These are phyloP conservation scores for Hericium erinaceus DNA, from an alignment of 768 basidiomycete species.

Conservation along the genomic window DNA sequence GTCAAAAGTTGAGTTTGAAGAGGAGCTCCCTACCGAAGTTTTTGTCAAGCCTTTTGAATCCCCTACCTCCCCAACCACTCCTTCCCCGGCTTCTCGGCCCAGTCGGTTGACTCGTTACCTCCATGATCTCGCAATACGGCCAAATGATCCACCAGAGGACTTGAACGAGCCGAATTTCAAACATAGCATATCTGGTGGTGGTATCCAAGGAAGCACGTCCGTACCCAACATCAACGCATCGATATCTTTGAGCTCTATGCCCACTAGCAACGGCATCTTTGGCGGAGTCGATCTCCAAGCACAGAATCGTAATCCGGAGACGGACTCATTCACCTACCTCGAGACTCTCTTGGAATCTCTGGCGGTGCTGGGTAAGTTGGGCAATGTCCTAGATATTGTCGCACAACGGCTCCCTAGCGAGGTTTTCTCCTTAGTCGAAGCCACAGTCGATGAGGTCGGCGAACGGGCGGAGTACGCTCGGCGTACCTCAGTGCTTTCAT, in stretches of 20 bases:
- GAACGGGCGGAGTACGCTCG: conserved; percentile 80
- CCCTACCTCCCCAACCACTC: conserved; percentile 23
- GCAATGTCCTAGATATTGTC: conserved; percentile 72
- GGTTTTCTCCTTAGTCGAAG: conserved; percentile 77
- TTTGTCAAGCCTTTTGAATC: conserved; percentile 15
- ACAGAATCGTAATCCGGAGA: conserved; percentile 62
- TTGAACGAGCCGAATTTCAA: conserved; percentile 34
- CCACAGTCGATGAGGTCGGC: conserved; percentile 82
- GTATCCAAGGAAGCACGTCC: conserved; percentile 11
- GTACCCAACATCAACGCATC: conserved; percentile 6
- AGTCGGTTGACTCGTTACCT: conserved; percentile 56
- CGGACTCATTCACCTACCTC: conserved; percentile 88
- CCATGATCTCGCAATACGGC: conserved; percentile 52
- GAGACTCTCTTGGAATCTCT: conserved; percentile 91
- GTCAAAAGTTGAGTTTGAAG: conserved; percentile 56
- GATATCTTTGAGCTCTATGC: not conserved
- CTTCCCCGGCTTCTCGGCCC: conserved; percentile 31
- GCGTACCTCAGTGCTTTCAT: conserved; percentile 30
- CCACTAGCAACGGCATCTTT: not conserved
- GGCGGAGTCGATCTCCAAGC: conserved; percentile 2
- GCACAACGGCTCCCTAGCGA: conserved; percentile 78
- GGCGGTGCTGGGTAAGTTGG: conserved; percentile 82
- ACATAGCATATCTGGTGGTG: conserved; percentile 10
- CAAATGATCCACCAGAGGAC: conserved; percentile 74
- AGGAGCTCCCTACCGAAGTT: conserved; percentile 23